phyloP scores from a whole-genome alignment of 495 filamentous ascomycete species.

The Glarea lozoyensis region DNA sequence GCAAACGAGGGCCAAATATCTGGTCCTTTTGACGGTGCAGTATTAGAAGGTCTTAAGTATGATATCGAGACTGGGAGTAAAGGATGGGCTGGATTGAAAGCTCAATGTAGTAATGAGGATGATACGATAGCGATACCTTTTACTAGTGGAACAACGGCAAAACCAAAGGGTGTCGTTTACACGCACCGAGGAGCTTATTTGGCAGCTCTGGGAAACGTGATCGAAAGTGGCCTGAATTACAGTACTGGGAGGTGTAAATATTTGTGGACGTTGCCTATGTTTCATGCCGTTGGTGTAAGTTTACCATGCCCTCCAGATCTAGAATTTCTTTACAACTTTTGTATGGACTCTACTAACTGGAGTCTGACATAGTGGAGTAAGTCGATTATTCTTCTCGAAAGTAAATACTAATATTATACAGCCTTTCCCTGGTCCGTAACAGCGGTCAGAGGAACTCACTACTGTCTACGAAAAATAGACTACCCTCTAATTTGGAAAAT shows the following conservation, averaged over 20 bases:
- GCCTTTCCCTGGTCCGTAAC: conserved; percentile 73
- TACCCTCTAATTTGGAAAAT: conserved; percentile 87
- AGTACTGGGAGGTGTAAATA: conserved; percentile 62
- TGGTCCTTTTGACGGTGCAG: conserved; percentile 76
- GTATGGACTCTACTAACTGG: neutral
- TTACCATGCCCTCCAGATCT: conserved; percentile 33
- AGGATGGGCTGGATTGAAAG: conserved; percentile 72
- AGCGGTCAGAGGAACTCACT: conserved; percentile 86
- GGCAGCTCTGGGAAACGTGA: conserved; percentile 72
- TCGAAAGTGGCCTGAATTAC: conserved; percentile 79
- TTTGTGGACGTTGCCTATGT: conserved; percentile 93
- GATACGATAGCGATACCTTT: conserved; percentile 77
- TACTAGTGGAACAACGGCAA: conserved; percentile 87
- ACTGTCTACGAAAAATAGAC: conserved; percentile 89
- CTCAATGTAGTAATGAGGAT: conserved; percentile 64
- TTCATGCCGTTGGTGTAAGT: conserved; percentile 71
- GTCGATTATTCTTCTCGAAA: neutral
- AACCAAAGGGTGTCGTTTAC: conserved; percentile 88
- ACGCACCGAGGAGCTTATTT: conserved; percentile 85
- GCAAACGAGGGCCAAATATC: conserved; percentile 57
- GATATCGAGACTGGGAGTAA: conserved; percentile 51
- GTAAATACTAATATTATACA: conserved; percentile 4
- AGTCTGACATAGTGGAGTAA: neutral
- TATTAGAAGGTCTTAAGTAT: conserved; percentile 67
- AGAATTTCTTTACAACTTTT: too few relatives aligned